Evolutionary conservation across 2,329 filamentous ascomycete species (phyloP).

Genomic region (Aureobasidium sp.): DNA sequence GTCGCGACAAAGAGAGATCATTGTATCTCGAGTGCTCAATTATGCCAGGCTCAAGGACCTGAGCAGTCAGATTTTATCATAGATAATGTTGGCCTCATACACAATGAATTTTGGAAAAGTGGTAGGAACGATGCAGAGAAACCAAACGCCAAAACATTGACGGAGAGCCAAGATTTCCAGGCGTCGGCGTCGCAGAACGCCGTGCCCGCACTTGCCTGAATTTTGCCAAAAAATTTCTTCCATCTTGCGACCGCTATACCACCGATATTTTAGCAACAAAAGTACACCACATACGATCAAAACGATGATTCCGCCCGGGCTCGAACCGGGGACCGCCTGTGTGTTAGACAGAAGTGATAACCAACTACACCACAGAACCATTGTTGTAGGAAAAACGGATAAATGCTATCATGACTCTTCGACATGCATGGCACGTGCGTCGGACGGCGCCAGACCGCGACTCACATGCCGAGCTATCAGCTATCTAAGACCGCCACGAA

Average conservation of each 20-base stretch:
- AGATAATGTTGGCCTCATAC: background rate
- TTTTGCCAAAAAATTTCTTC: background rate
- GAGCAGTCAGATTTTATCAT: background rate
- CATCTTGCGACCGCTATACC: background rate
- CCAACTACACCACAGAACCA: conserved; percentile 9
- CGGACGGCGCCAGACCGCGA: too few relatives aligned
- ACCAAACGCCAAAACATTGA: background rate
- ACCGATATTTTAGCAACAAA: background rate
- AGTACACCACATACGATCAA: background rate
- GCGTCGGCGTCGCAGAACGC: background rate
- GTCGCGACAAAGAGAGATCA: too few relatives aligned
- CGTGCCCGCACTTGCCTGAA: background rate
- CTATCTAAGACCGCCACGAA: background rate
- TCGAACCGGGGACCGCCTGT: conserved; percentile 5
- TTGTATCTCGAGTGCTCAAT: background rate
- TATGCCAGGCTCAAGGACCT: background rate
- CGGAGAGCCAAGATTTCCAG: background rate
- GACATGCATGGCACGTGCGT: too few relatives aligned
- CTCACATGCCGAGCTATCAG: background rate
- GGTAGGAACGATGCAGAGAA: background rate
- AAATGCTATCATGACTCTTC: too few relatives aligned
- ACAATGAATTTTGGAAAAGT: background rate
- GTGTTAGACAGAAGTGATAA: conserved; percentile 11
- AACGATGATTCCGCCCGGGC: background rate
- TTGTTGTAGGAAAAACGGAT: too few relatives aligned